phyloP scores from a whole-genome alignment of 75 land plant species.

The Cupressus sempervirens region DNA sequence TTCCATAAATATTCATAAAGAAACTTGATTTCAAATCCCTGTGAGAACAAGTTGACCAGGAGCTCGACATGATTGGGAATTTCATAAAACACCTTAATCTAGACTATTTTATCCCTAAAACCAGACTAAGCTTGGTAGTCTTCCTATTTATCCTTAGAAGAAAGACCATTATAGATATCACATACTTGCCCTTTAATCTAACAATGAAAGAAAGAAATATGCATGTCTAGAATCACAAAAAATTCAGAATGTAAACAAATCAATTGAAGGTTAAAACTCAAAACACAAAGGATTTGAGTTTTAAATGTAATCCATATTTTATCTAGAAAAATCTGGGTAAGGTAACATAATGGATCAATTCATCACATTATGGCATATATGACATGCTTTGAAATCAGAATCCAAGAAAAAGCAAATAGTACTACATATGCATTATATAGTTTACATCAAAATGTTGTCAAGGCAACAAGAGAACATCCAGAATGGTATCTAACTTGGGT shows the following conservation, averaged over 20 bases:
- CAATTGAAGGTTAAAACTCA: not conserved
- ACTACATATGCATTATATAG: not conserved
- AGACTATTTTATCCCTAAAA: no score
- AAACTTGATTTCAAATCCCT: no score
- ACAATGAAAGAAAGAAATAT: not conserved
- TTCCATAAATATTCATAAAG: no score
- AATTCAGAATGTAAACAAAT: not conserved
- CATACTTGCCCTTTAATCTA: not conserved
- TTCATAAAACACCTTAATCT: no score
- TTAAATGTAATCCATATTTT: not conserved
- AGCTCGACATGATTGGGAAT: no score
- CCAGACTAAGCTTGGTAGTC: no score
- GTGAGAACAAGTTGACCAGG: no score
- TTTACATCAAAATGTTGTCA: not conserved
- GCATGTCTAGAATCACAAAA: not conserved
- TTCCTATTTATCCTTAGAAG: no score
- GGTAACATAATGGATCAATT: not conserved
- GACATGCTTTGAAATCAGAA: not conserved
- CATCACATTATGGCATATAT: not conserved
- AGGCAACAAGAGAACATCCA: not conserved
- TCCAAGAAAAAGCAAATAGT: not conserved
- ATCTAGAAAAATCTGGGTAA: no score
- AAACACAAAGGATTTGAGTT: not conserved
- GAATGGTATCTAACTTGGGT: no score
- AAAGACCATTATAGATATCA: not conserved